phyloP scores from a whole-genome alignment of 805 yeast genomes.

The Teunomyces gatunensis region DNA sequence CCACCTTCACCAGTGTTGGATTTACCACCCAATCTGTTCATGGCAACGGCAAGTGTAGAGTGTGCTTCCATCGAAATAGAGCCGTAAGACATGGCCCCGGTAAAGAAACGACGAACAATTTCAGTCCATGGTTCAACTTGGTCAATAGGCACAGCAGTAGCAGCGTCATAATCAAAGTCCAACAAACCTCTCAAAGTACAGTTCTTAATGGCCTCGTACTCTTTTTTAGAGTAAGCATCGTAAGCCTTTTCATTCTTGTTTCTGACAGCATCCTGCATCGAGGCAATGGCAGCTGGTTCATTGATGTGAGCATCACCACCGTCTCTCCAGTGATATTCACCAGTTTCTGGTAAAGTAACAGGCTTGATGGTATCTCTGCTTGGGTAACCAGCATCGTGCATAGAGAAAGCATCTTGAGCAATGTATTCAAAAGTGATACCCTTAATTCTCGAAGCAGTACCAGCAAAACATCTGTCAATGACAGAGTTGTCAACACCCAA shows the following conservation, averaged over 20 bases:
- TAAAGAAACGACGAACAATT: constrained; percentile 92
- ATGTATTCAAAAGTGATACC: constrained; percentile 95
- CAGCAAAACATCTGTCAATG: constrained; percentile 92
- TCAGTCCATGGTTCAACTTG: constrained; percentile 99
- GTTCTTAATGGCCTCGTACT: constrained; percentile 84
- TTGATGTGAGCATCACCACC: constrained; percentile 96
- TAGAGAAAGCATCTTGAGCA: constrained; percentile 93
- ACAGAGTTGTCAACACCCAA: constrained; percentile 94
- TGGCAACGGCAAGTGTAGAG: constrained; percentile 95
- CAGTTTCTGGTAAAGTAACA: constrained; percentile 82
- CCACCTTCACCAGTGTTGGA: constrained; percentile 99
- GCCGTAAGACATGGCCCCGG: constrained; percentile 99
- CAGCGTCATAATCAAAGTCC: constrained; percentile 77
- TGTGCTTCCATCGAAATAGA: constrained; percentile 98
- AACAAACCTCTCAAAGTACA: constrained; percentile 93
- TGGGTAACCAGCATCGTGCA: constrained; percentile 93
- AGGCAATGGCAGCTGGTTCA: constrained; percentile 92
- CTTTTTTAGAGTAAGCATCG: constrained; percentile 84
- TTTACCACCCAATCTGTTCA: constrained; percentile 97
- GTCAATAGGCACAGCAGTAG: constrained; percentile 83
- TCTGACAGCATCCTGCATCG: constrained; percentile 96
- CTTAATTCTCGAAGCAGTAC: constrained; percentile 94
- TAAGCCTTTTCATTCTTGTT: constrained; percentile 93
- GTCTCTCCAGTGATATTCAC: constrained; percentile 98
- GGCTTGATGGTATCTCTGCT: constrained; percentile 67